These are phyloP conservation scores for Chamaecyparis obtusa DNA, from an alignment of 75 land plant species.

Conservation along the genomic window DNA sequence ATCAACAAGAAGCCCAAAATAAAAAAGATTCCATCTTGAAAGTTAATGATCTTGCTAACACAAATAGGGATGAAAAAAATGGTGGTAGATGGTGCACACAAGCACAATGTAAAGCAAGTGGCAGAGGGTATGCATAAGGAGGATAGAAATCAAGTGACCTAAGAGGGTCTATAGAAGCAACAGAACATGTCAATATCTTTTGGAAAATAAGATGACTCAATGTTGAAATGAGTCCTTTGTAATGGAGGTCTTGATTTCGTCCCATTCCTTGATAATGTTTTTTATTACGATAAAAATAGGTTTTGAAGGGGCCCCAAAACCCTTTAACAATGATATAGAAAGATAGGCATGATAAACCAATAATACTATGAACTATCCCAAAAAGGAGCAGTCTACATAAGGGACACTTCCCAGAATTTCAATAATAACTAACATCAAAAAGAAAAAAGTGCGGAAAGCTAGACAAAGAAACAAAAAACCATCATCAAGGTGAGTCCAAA, in stretches of 20 bases:
- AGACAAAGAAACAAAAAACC: too few relatives aligned
- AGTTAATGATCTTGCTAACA: background rate
- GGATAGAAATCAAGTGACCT: background rate
- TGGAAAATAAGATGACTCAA: background rate
- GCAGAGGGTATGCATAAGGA: background rate
- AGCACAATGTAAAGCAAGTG: background rate
- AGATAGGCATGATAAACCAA: too few relatives aligned
- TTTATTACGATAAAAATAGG: too few relatives aligned
- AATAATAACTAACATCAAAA: too few relatives aligned
- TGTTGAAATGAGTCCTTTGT: conserved; percentile 20
- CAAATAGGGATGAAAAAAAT: background rate
- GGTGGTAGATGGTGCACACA: background rate
- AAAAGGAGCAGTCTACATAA: too few relatives aligned
- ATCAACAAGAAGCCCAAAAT: background rate
- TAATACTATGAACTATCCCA: too few relatives aligned
- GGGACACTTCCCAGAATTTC: too few relatives aligned
- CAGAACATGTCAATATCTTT: background rate
- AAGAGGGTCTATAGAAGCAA: background rate
- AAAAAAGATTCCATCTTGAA: background rate
- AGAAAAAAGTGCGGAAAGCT: too few relatives aligned
- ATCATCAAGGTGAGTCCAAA: too few relatives aligned
- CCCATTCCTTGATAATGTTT: too few relatives aligned
- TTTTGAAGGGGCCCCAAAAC: too few relatives aligned
- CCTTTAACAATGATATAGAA: too few relatives aligned
- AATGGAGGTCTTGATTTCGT: conserved; percentile 56